Evolutionary conservation across 352 stramenopile genomes (phyloP), one percentile per base, ranked within the genome.

Genomic region (Phytophthora macrochlamydospora): DNA sequence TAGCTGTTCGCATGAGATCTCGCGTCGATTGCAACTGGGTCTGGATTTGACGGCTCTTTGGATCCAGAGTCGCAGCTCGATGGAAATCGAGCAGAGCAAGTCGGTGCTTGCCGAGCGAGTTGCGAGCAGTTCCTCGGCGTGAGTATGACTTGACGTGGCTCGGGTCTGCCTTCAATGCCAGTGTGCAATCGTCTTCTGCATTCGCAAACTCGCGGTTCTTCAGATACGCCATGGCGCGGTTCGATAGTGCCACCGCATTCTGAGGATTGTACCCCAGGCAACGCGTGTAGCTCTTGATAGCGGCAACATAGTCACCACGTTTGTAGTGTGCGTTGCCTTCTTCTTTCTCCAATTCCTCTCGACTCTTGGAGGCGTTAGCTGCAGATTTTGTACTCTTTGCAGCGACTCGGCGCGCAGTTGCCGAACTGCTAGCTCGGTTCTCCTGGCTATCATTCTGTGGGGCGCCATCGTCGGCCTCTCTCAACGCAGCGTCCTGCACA

Each of bases 281-380:
- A 1, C 84, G 76, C 18, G 93, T 97, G 69, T 98, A 98, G 68
- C 80, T 93, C 54, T 90, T 83, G 51, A 97, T 85, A 13, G 94
- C 91, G 40, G 89, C 91, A 30, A 96, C 79, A 49, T 85, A 94
- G 57, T 98, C 90, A 1, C 83, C 79, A 3, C 73, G 76, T 30
- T 90, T 89, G 74, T 98, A 98, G 65, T 93, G 90, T 32, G 88
- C 89, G 64, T 98, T 98, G 9, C 95, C 95, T 56, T 98, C 96
- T 62, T 96, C 80, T 12, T 82, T 81, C 58, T 98, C 93, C 11
- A 94, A 59, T 14, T 90, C 73, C 28, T 91, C 84, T 30, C 85
- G 79, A 60, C 32, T 70, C 54, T 75, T 66, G 7, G 43, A 49
- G 2, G 45, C 51, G 12, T n/a, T n/a, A 49, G 55, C 35, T 2